phyloP scores from a whole-genome alignment of 371 early-diverging fungal species.

The Lichtheimia ramosa region DNA sequence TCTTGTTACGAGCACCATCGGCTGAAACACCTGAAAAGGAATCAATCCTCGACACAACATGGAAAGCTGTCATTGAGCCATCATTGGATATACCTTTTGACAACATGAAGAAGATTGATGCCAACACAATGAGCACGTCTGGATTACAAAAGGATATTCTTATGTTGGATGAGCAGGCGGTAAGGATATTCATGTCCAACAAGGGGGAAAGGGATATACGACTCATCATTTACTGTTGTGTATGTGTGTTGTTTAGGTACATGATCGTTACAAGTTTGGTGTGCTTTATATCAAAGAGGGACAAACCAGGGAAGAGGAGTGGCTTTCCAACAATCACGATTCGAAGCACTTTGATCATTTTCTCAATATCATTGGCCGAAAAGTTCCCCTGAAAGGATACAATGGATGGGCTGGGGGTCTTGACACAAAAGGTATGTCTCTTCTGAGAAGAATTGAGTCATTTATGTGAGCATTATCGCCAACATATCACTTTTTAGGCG shows the following conservation, averaged over 20 bases:
- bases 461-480: no score
- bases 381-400: conserved; percentile 72
- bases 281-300: conserved; percentile 67
- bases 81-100: conserved; percentile 21
- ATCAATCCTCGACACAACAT: conserved; percentile 14
- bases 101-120: conserved; percentile 28
- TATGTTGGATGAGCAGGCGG: conserved; percentile 54
- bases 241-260: conserved; percentile 42
- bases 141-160: conserved; percentile 58
- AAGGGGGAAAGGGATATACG: no score
- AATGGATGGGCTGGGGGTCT: conserved; percentile 81
- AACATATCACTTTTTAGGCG: conserved; percentile 36
- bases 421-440: conserved; percentile 67
- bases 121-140: conserved; percentile 34
- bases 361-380: conserved; percentile 69
- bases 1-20: conserved; percentile 17
- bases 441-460: not conserved
- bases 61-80: conserved; percentile 21
- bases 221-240: not conserved
- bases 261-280: conserved; percentile 79
- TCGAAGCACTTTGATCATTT: conserved; percentile 66
- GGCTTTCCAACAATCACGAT: conserved; percentile 66
- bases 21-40: not conserved
- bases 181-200: conserved; percentile 3
- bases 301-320: conserved; percentile 75